A percentile compares a stretch with the other conserved stretches of the same genome.
Conservation (phyloP, 495 filamentous ascomycete genomes). For the Penicillium canescens region DNA sequence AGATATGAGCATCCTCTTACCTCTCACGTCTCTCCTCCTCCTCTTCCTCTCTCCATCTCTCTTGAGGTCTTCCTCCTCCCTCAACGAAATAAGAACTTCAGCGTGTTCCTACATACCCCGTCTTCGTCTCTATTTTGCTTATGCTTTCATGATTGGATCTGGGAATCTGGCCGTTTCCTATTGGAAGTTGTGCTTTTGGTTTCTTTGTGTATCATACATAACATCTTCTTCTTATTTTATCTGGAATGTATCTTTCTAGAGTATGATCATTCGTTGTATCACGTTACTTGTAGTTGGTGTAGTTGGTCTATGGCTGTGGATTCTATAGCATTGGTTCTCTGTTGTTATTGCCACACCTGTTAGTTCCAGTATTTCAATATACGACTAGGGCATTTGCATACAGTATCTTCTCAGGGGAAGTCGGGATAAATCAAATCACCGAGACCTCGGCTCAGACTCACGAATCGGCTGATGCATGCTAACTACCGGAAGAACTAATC, state of each 20-base stretch:
- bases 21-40: neutral
- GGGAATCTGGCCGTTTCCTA: neutral
- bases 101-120: conserved; percentile 13
- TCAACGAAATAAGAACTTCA: conserved; percentile 8
- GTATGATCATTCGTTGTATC: neutral
- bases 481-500: too few relatives aligned
- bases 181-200: conserved; percentile 2
- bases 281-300: neutral
- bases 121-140: conserved; percentile 1
- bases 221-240: neutral
- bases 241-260: conserved; percentile 19
- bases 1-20: neutral
- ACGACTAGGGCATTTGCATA: too few relatives aligned
- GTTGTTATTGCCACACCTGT: too few relatives aligned
- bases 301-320: neutral
- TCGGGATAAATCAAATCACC: too few relatives aligned
- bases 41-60: neutral
- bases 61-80: conserved; percentile 1
- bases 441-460: too few relatives aligned
- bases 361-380: too few relatives aligned
- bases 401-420: too few relatives aligned
- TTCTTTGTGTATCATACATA: conserved; percentile 24
- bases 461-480: too few relatives aligned
- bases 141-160: neutral
- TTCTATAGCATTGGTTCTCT: too few relatives aligned